These are phyloP conservation scores for Aspergillus unguis DNA, from an alignment of 2,329 filamentous ascomycete genomes.

Conservation along the genomic window DNA sequence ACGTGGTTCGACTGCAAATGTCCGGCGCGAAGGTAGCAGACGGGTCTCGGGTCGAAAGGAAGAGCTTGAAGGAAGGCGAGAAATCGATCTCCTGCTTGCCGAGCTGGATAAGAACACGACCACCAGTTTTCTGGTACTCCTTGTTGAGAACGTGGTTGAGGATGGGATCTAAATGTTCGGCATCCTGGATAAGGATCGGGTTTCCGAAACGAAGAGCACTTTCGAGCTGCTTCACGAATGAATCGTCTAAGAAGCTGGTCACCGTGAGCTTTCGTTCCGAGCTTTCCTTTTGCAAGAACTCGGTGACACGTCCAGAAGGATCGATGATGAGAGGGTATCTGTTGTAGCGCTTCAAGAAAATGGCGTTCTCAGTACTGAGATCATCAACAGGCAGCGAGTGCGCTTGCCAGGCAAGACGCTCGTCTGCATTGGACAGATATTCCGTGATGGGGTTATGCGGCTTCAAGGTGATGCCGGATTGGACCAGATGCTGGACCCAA, in stretches of 20 bases:
- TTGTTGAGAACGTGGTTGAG: constrained; percentile 99
- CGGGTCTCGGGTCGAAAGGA: constrained; percentile 90
- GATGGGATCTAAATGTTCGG: constrained; percentile 93
- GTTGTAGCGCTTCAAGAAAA: constrained; percentile 96
- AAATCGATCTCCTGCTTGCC: constrained; percentile 99
- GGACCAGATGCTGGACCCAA: constrained; percentile 87
- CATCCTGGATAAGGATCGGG: constrained; percentile 96
- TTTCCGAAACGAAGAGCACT: constrained; percentile 97
- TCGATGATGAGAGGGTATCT: constrained; percentile 97
- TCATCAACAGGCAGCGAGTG: constrained; percentile 93
- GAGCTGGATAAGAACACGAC: constrained; percentile 95
- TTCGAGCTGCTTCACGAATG: constrained; percentile 96
- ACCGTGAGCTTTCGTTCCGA: constrained; percentile 91
- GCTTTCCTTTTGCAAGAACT: constrained; percentile 93
- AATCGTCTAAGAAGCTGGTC: constrained; percentile 96
- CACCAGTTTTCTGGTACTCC: constrained; percentile 97
- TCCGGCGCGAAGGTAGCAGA: constrained; percentile 94
- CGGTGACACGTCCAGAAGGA: constrained; percentile 88
- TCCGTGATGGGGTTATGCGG: constrained; percentile 91
- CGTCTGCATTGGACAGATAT: constrained; percentile 93
- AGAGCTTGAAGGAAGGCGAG: constrained; percentile 92
- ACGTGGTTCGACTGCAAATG: constrained; percentile 95
- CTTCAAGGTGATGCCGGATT: constrained; percentile 93
- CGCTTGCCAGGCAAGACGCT: constrained; percentile 91
- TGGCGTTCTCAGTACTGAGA: constrained; percentile 96